Percentiles rank a stretch among this genome's conserved stretches.
phyloP scores from a whole-genome alignment of 139 green algal species.

The Pseudopediastrum boryanum region DNA sequence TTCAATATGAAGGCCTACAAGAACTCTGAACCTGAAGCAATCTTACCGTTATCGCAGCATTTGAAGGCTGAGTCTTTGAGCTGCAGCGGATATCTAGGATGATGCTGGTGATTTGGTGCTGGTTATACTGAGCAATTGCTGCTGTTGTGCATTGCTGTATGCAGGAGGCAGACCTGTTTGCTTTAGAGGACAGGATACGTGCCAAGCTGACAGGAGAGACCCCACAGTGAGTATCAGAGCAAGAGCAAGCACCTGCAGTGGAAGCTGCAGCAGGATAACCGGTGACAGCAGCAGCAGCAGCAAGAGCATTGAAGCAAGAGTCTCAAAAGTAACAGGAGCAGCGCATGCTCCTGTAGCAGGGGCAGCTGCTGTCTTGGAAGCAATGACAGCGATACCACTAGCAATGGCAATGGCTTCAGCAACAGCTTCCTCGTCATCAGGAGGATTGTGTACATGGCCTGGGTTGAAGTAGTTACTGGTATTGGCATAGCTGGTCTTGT shows the following conservation, averaged over 20 bases:
- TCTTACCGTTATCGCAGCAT: not conserved
- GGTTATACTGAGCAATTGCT: not conserved
- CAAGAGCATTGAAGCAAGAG: constrained; percentile 1
- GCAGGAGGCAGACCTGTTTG: constrained; percentile 46
- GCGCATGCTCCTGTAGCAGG: not conserved
- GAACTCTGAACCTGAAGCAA: not conserved
- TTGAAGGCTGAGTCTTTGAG: not conserved
- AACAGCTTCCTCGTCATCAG: not conserved
- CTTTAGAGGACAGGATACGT: constrained; percentile 40
- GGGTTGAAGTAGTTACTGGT: not conserved
- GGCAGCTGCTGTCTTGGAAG: too few relatives aligned
- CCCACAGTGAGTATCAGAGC: constrained; percentile 17
- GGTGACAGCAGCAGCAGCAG: not conserved
- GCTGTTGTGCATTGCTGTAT: not conserved
- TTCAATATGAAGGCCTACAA: not conserved
- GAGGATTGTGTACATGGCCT: not conserved
- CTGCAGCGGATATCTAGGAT: not conserved
- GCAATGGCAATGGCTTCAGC: constrained; percentile 4
- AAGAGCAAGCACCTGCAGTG: not conserved
- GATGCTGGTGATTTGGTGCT: not conserved
- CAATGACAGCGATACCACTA: too few relatives aligned
- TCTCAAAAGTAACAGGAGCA: not conserved
- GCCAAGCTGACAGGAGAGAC: constrained; percentile 32
- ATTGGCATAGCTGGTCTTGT: too few relatives aligned
- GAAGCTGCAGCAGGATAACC: not conserved